These are phyloP conservation scores for Haberlea rhodopensis DNA, from an alignment of 257 asterid genomes.

Conservation along the genomic window DNA sequence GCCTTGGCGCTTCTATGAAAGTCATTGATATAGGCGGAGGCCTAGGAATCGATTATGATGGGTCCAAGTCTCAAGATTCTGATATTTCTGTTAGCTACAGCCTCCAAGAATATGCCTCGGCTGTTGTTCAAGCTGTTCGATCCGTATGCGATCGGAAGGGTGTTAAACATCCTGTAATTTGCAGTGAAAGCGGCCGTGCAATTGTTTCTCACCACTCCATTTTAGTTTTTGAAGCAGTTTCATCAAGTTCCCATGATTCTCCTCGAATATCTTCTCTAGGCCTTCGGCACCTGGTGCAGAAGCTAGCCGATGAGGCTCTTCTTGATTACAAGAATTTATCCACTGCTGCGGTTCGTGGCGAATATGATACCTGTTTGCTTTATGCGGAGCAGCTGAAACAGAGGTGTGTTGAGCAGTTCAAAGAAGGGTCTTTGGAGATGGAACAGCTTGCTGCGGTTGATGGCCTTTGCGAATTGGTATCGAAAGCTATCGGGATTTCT, in stretches of 20 bases:
- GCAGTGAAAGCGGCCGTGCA: too few species aligned
- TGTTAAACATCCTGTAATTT: too few species aligned
- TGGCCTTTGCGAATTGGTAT: too few species aligned
- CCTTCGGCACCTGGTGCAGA: too few species aligned
- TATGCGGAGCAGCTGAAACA: too few species aligned
- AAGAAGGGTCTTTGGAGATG: slow-evolving; percentile 66
- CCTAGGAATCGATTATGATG: slow-evolving; percentile 90
- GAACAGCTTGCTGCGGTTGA: slow-evolving; percentile 86
- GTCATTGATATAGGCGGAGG: slow-evolving; percentile 93
- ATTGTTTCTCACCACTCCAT: too few species aligned
- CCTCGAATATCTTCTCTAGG: too few species aligned
- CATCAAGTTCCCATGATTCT: too few species aligned
- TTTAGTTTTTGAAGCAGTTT: too few species aligned
- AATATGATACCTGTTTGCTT: too few species aligned
- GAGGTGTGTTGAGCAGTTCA: too few species aligned
- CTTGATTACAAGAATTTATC: slow-evolving; percentile 56
- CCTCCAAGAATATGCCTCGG: slow-evolving; percentile 73
- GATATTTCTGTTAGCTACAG: too few species aligned
- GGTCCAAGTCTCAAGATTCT: slow-evolving; percentile 71
- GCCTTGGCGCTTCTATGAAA: slow-evolving; percentile 81
- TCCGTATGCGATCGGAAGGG: slow-evolving; percentile 55
- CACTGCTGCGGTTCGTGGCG: slow-evolving; percentile 64
- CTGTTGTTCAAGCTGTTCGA: slow-evolving; percentile 69
- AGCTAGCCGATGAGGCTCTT: slow-evolving; percentile 57
- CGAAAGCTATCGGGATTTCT: slow-evolving; percentile 63